phyloP scores from a whole-genome alignment of 2,329 filamentous ascomycete species.

The Penicillium verrucosum region DNA sequence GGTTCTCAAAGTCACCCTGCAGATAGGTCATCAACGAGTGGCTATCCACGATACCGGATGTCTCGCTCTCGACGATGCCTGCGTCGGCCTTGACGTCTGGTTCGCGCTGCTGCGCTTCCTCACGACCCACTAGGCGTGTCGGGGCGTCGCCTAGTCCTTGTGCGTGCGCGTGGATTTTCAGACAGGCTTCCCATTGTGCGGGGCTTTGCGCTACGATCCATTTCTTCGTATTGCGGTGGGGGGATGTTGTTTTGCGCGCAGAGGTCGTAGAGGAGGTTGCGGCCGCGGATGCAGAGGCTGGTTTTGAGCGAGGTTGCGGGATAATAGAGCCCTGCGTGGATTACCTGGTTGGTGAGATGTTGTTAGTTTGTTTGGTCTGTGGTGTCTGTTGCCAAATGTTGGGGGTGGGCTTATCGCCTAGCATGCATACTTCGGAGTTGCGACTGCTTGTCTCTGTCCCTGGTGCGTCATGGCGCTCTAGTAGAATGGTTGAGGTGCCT shows the following conservation, averaged over 20 bases:
- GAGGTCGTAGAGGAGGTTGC: constrained; percentile 72
- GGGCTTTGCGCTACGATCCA: constrained; percentile 90
- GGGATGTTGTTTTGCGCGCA: constrained; percentile 67
- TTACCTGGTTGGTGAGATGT: constrained; percentile 56
- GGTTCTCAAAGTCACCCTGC: constrained; percentile 71
- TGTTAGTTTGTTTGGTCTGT: neutral
- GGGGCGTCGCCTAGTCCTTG: constrained; percentile 59
- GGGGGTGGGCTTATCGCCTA: neutral
- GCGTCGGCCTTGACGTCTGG: constrained; percentile 69
- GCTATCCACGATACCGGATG: constrained; percentile 86
- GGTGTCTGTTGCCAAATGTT: neutral
- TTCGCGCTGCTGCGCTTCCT: constrained; percentile 64
- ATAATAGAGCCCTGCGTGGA: constrained; percentile 95
- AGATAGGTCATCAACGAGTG: constrained; percentile 81
- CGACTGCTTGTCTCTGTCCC: constrained; percentile 86
- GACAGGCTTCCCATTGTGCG: constrained; percentile 60
- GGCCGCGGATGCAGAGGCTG: constrained; percentile 73
- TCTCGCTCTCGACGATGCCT: constrained; percentile 77
- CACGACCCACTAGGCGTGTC: constrained; percentile 63
- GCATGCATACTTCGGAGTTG: constrained; percentile 68
- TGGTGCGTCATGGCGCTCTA: constrained; percentile 72
- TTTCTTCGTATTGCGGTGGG: constrained; percentile 75
- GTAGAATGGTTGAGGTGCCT: constrained; percentile 65
- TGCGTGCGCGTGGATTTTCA: constrained; percentile 54
- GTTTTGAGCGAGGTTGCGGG: constrained; percentile 74